Percentiles rank a stretch among this genome's conserved stretches.
phyloP scores from a whole-genome alignment of 805 yeast species.

The Saccharomycopsis fermentans region DNA sequence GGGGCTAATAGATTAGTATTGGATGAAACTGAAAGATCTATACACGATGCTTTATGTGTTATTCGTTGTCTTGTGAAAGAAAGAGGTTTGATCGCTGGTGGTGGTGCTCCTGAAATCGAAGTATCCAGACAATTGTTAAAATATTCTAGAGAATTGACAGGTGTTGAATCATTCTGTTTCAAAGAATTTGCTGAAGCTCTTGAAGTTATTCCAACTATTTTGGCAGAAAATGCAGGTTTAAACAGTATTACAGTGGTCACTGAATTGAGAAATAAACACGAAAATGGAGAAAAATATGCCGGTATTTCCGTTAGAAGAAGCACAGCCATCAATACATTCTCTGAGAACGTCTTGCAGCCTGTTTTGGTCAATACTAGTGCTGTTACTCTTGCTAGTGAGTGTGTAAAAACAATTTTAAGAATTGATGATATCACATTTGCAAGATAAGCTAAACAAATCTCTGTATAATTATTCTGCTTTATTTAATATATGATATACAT shows the following conservation, averaged over 20 bases:
- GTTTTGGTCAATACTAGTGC: slow-evolving; percentile 92
- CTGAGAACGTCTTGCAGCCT: slow-evolving; percentile 95
- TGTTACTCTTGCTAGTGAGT: slow-evolving; percentile 87
- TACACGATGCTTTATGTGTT: slow-evolving; percentile 95
- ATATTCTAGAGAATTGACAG: slow-evolving; percentile 64
- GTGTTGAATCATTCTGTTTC: slow-evolving; percentile 86
- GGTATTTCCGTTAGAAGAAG: slow-evolving; percentile 93
- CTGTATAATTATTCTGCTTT: not conserved
- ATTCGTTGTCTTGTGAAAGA: slow-evolving; percentile 73
- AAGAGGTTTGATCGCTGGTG: slow-evolving; percentile 89
- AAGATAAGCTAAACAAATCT: slow-evolving; percentile 36
- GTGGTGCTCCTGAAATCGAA: slow-evolving; percentile 97
- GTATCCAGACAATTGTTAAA: slow-evolving; percentile 62
- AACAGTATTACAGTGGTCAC: slow-evolving; percentile 88
- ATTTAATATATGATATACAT: too few relatives aligned
- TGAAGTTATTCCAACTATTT: slow-evolving; percentile 86
- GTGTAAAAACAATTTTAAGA: slow-evolving; percentile 90
- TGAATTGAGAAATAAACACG: slow-evolving; percentile 85
- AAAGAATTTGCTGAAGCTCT: slow-evolving; percentile 86
- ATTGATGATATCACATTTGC: slow-evolving; percentile 95
- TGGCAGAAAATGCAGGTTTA: slow-evolving; percentile 92
- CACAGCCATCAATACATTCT: slow-evolving; percentile 81
- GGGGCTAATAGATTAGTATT: slow-evolving; percentile 87
- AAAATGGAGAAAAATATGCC: slow-evolving; percentile 82
- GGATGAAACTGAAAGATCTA: slow-evolving; percentile 94